A percentile compares a stretch with the other conserved stretches of the same genome.
Conservation (phyloP, 352 stramenopile genomes). For the Globisporangium acanthophoron region DNA sequence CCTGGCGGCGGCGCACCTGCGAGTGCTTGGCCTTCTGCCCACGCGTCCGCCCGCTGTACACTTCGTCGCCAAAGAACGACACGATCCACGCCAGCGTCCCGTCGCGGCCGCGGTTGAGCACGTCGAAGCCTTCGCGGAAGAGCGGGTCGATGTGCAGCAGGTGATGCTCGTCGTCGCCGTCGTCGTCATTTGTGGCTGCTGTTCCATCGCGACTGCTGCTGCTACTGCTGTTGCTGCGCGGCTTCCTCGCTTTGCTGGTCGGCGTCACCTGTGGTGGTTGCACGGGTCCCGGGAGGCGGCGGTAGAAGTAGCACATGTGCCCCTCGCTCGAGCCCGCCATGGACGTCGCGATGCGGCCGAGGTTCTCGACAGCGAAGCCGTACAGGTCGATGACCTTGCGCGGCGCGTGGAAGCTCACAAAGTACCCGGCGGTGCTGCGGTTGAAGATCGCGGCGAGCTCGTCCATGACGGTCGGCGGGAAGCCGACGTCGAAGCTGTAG, state of each 20-base stretch:
- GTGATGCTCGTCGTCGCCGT: slow-evolving; percentile 11
- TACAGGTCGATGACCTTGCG: slow-evolving; percentile 92
- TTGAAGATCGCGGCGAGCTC: slow-evolving; percentile 94
- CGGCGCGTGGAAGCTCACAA: slow-evolving; percentile 94
- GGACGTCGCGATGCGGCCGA: slow-evolving; percentile 85
- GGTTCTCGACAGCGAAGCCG: slow-evolving; percentile 90
- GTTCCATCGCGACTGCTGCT: neutral
- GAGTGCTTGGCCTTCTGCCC: slow-evolving; percentile 44
- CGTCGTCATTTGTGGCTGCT: neutral
- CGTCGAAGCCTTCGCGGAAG: slow-evolving; percentile 72
- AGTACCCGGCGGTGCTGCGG: slow-evolving; percentile 77
- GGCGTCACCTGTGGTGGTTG: slow-evolving; percentile 5
- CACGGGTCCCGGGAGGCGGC: slow-evolving; percentile 19
- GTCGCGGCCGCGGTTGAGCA: slow-evolving; percentile 70
- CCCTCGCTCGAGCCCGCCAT: slow-evolving; percentile 96
- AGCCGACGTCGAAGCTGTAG: slow-evolving; percentile 98
- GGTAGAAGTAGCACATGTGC: slow-evolving; percentile 97
- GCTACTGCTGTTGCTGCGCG: neutral
- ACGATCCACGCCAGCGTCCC: slow-evolving; percentile 70
- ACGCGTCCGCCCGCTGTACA: slow-evolving; percentile 60
- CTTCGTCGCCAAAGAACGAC: slow-evolving; percentile 62
- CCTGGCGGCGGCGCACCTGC: slow-evolving; percentile 26
- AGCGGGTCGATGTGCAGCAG: slow-evolving; percentile 66
- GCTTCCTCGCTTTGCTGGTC: slow-evolving; percentile 18
- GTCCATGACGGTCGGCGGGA: slow-evolving; percentile 94